phyloP scores from a whole-genome alignment of 768 basidiomycete species.

The Lactarius vividus region DNA sequence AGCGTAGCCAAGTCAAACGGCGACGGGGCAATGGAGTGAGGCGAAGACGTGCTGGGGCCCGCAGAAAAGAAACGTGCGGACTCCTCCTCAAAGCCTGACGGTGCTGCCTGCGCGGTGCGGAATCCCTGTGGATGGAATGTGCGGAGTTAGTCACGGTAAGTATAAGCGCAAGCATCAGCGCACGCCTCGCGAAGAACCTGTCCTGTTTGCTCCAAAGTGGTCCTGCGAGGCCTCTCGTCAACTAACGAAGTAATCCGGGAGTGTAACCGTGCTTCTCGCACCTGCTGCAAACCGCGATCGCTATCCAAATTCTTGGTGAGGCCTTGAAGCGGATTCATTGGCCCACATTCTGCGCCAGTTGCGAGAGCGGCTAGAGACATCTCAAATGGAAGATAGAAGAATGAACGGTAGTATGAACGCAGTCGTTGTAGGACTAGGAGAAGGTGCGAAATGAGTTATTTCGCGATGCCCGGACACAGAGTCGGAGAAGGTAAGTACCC shows the following conservation, averaged over 20 bases:
- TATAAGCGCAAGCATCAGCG: conserved; percentile 25
- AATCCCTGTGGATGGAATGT: conserved; percentile 14
- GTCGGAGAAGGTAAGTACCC: neutral
- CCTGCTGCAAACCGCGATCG: conserved; percentile 79
- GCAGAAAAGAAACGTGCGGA: conserved; percentile 66
- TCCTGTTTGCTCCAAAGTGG: conserved; percentile 58
- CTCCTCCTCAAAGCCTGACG: conserved; percentile 54
- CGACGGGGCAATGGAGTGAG: conserved; percentile 39
- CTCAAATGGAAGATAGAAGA: neutral
- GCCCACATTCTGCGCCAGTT: conserved; percentile 79
- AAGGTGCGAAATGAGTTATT: neutral
- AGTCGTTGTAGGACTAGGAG: neutral
- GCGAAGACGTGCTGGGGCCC: conserved; percentile 30
- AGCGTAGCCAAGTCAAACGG: conserved; percentile 63
- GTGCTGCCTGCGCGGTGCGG: conserved; percentile 29
- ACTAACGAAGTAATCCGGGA: neutral
- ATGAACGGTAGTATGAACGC: neutral
- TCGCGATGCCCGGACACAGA: no score
- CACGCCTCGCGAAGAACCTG: conserved; percentile 65
- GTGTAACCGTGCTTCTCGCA: conserved; percentile 34
- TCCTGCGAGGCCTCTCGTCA: conserved; percentile 48
- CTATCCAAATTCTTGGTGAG: conserved; percentile 77
- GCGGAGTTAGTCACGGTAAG: neutral
- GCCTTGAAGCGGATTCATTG: conserved; percentile 76
- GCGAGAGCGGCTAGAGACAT: conserved; percentile 85